phyloP scores from a whole-genome alignment of 169 alveolate species.

The Eimeria necatrix region DNA sequence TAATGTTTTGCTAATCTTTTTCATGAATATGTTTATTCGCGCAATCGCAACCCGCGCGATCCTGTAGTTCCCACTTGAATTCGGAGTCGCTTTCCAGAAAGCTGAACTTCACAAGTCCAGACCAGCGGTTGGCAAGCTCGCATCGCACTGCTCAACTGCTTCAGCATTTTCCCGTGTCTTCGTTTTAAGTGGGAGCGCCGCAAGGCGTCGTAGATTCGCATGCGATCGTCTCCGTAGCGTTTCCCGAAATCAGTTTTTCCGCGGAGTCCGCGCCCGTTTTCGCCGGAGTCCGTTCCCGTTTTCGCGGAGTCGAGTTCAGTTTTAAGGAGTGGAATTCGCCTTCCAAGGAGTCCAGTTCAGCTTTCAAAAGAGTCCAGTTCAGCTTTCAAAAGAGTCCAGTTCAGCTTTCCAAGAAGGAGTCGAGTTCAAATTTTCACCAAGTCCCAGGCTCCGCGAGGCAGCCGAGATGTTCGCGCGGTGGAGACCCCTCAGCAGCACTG shows the following conservation, averaged over 20 bases:
- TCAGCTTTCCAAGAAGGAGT: too few species aligned
- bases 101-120: background rate
- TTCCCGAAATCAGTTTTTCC: background rate
- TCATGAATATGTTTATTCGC: slow-evolving; percentile 39
- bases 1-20: background rate
- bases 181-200: slow-evolving; percentile 12
- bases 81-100: slow-evolving; percentile 18
- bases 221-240: slow-evolving; percentile 24
- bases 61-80: background rate
- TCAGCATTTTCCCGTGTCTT: background rate
- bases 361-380: too few species aligned
- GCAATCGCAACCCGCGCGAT: slow-evolving; percentile 73
- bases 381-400: too few species aligned
- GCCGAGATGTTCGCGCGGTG: slow-evolving; percentile 34
- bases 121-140: background rate
- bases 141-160: slow-evolving; percentile 41
- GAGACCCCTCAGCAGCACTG: background rate
- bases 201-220: background rate
- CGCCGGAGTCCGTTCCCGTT: too few species aligned
- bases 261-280: too few species aligned
- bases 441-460: too few species aligned
- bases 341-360: too few species aligned
- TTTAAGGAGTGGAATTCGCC: too few species aligned
- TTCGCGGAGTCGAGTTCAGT: too few species aligned
- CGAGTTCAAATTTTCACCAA: too few species aligned